Evolutionary conservation across 768 basidiomycete species (phyloP).

Genomic region (Coprinopsis cinerea): DNA sequence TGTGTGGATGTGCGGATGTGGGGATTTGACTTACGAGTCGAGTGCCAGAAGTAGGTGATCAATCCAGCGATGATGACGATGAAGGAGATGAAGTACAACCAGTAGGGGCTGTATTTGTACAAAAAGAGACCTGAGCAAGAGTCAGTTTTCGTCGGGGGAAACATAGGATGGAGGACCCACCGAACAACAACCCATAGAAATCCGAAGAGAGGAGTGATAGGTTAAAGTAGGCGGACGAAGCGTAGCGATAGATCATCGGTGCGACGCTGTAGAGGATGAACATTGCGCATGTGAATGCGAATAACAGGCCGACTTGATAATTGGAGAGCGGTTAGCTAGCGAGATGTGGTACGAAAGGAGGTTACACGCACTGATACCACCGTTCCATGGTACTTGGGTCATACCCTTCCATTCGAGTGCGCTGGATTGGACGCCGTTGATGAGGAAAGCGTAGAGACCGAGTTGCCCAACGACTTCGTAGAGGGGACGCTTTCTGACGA

Average conservation of each 20-base stretch:
- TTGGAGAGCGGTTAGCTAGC: not conserved
- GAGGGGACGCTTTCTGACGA: slow-evolving; percentile 72
- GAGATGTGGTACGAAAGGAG: slow-evolving; percentile 6
- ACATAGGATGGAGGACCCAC: slow-evolving; percentile 23
- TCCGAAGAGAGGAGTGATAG: slow-evolving; percentile 82
- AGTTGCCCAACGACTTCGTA: slow-evolving; percentile 87
- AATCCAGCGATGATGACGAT: slow-evolving; percentile 65
- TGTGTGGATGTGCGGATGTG: not conserved
- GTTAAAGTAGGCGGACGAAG: slow-evolving; percentile 83
- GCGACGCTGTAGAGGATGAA: slow-evolving; percentile 80
- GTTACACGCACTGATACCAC: slow-evolving; percentile 50
- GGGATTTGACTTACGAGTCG: slow-evolving; percentile 55
- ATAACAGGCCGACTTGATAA: slow-evolving; percentile 38
- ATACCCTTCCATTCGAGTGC: slow-evolving; percentile 65
- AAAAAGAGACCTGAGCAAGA: slow-evolving; percentile 39
- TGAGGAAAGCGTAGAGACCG: slow-evolving; percentile 78
- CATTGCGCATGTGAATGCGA: slow-evolving; percentile 58
- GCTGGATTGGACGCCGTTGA: slow-evolving; percentile 75
- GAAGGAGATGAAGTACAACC: slow-evolving; percentile 85
- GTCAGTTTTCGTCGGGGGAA: not conserved
- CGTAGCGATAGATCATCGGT: slow-evolving; percentile 79
- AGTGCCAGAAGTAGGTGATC: slow-evolving; percentile 81
- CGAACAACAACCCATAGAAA: slow-evolving; percentile 83
- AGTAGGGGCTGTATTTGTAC: slow-evolving; percentile 71
- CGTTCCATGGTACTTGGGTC: slow-evolving; percentile 66